Evolutionary conservation across 176 grass and related monocot genomes (phyloP).

Genomic region (Tuctoria greenei): DNA sequence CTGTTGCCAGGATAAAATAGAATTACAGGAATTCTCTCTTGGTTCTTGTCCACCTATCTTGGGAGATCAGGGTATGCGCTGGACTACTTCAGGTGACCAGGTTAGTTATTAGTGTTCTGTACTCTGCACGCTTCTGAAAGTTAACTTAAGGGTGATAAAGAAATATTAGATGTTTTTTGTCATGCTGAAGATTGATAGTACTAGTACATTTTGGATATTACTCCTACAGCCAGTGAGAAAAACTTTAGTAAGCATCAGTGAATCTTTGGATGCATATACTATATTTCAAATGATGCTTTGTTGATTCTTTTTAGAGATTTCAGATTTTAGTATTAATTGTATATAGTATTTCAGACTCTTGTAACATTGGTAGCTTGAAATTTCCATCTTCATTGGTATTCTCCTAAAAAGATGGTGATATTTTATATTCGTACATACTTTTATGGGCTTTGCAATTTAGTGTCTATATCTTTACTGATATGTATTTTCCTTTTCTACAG

Average conservation of each 20-base stretch:
- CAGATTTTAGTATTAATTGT: slow-evolving; percentile 1
- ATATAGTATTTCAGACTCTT: neutral
- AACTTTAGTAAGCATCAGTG: neutral
- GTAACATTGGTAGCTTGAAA: slow-evolving; percentile 11
- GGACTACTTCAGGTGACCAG: slow-evolving; percentile 78
- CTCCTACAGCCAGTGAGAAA: no score
- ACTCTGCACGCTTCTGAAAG: neutral
- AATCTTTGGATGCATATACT: slow-evolving; percentile 7
- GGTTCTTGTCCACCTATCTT: slow-evolving; percentile 81
- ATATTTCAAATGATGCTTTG: neutral
- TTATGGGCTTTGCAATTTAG: neutral
- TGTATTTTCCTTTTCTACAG: neutral
- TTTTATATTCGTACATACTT: slow-evolving; percentile 3
- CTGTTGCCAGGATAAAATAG: slow-evolving; percentile 81
- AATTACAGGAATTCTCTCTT: slow-evolving; percentile 87
- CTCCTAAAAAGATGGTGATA: neutral
- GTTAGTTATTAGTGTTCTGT: slow-evolving; percentile 45
- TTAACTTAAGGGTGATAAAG: slow-evolving; percentile 11
- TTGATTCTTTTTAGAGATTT: slow-evolving; percentile 14
- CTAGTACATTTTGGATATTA: slow-evolving; percentile 13
- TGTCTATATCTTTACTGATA: neutral
- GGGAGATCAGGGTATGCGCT: slow-evolving; percentile 73
- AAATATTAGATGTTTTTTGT: slow-evolving; percentile 16
- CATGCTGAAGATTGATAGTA: neutral
- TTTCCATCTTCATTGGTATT: neutral